Percentiles rank a stretch among this genome's conserved stretches.
Evolutionary conservation across 108 stramenopile genomes (phyloP).

Genomic region (Cyclotella cryptica): DNA sequence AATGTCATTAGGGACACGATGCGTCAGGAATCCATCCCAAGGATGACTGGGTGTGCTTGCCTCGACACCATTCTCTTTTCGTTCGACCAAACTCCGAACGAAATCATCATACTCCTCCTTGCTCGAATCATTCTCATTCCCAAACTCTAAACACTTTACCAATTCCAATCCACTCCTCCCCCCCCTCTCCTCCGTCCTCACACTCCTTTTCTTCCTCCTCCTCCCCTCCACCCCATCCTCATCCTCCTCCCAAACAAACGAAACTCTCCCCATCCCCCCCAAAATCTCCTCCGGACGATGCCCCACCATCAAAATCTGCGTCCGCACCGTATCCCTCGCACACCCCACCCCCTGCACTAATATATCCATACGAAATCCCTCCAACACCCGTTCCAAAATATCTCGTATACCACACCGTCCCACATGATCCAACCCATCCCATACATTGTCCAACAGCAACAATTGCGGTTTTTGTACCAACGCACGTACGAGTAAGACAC

Average conservation of each 20-base stretch:
- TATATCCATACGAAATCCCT: constrained; percentile 76
- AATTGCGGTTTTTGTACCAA: constrained; percentile 61
- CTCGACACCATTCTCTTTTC: neutral
- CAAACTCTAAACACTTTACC: constrained; percentile 25
- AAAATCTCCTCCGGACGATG: constrained; percentile 80
- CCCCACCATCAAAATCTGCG: constrained; percentile 70
- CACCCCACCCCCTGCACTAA: constrained; percentile 70
- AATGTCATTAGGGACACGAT: constrained; percentile 17
- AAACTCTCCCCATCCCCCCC: constrained; percentile 57
- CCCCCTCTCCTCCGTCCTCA: constrained; percentile 39
- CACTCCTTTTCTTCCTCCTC: constrained; percentile 28
- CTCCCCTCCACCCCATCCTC: constrained; percentile 35
- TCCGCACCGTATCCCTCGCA: constrained; percentile 60
- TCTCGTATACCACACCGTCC: constrained; percentile 59
- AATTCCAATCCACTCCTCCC: constrained; percentile 46
- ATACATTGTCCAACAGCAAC: constrained; percentile 81
- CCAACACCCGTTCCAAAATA: constrained; percentile 61
- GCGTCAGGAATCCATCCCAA: constrained; percentile 6
- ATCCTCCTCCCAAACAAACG: constrained; percentile 31
- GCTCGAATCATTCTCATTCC: neutral
- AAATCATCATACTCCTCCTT: constrained; percentile 21
- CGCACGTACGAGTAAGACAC: constrained; percentile 73
- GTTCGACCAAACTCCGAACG: neutral
- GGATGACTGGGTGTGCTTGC: neutral
- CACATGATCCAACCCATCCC: constrained; percentile 81